Evolutionary conservation across 208 protist species (phyloP), one percentile per base, ranked within the genome.

Genomic region (Strigomonas culicis): DNA sequence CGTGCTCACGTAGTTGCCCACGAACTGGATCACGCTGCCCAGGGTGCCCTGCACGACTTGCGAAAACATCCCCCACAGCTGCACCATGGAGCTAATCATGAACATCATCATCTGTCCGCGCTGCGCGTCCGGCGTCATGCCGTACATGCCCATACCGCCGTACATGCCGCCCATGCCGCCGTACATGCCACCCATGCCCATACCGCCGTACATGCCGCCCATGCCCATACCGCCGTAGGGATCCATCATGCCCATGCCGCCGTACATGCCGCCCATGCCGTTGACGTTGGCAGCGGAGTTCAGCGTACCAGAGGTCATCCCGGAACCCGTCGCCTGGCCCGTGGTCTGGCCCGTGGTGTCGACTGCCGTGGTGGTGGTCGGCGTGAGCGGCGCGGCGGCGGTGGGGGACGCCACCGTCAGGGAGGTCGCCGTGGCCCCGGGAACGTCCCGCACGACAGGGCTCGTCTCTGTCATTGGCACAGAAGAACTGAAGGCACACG

Each of bases 51-150:
- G 89, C 67, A 93, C 74, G 0, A 95, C 89, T 61, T 90, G 82
- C 32, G 86, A 80, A 56, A 95, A 88, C 86, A 92, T 92, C 1
- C 79, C 77, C 77, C 84, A 93, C 68, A 93, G 74, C 72, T 95
- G 79, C 68, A 95, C 69, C 43, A 92, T 87, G 61, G 86, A 75
- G 51, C 79, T 79, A 21, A 92, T 85, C 75, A 95, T 84, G 64
- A 95, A 81, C 72, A 95, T 91, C 76, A 90, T 93, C 86, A 93
- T 90, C 66, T 95, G 89, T 24, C 74, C 75, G 24, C 89, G 83
- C 71, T 93, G 86, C 34, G 84, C 79, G 59, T 92, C 86, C n/a
- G 83, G 82, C 0, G 86, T 81, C 86, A 95, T 92, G 50, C 85
- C 88, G 27, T 71, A 77, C 77, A 88, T 88, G 62, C 79, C 80